Percentiles rank a stretch among this genome's conserved stretches.
These are phyloP conservation scores for Teunomyces pallodes DNA, from an alignment of 805 yeast species.

Conservation along the genomic window DNA sequence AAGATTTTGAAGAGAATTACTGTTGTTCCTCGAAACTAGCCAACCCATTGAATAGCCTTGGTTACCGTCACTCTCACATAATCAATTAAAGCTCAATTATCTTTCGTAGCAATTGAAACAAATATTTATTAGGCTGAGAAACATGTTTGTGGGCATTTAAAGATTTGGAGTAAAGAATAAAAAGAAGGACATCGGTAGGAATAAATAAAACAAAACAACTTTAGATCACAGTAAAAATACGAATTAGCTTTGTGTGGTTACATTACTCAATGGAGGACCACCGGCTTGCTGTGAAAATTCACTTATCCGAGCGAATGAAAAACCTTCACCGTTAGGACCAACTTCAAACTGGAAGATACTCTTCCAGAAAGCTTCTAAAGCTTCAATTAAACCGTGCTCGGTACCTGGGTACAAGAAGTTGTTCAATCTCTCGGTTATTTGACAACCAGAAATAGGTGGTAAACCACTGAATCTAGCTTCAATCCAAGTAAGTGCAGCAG, in stretches of 20 bases:
- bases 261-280: not conserved
- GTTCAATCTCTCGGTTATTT: conserved; percentile 40
- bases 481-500: conserved; percentile 18
- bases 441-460: conserved; percentile 16
- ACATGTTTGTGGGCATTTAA: too few species aligned
- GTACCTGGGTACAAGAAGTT: conserved; percentile 46
- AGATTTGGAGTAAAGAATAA: too few species aligned
- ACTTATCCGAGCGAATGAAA: not conserved
- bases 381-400: not conserved
- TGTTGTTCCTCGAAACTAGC: too few species aligned
- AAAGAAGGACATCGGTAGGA: too few species aligned
- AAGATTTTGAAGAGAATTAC: too few species aligned
- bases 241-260: not conserved
- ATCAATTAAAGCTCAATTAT: too few species aligned
- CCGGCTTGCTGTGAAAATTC: not conserved
- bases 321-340: not conserved
- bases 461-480: conserved; percentile 14
- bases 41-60: too few species aligned
- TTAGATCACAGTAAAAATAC: too few species aligned
- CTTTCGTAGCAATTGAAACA: too few species aligned
- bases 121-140: too few species aligned
- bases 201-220: too few species aligned
- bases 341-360: not conserved
- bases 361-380: not conserved
- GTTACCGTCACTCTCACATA: too few species aligned